Evolutionary conservation across 345 rosid species (phyloP).

Genomic region (Anastatica hierochuntica): DNA sequence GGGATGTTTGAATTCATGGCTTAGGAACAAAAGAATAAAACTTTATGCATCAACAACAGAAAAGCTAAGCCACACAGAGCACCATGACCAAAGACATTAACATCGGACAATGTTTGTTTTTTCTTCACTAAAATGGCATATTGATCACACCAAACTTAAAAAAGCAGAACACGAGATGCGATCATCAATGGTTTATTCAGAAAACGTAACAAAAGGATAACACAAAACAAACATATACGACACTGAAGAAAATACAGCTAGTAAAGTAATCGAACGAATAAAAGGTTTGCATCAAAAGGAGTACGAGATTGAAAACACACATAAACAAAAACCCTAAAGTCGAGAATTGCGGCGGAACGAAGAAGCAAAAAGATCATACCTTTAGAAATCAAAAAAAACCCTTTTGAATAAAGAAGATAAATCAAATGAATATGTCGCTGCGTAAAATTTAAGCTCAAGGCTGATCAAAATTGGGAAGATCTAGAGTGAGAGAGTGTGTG

Average conservation of each 20-base stretch:
- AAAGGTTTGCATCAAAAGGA: too few relatives aligned
- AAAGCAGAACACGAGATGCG: background rate
- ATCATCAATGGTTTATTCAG: background rate
- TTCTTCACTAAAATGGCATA: background rate
- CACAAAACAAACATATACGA: background rate
- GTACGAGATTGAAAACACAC: too few relatives aligned
- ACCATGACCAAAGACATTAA: background rate
- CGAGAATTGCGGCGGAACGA: constrained; percentile 8
- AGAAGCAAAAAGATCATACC: constrained; percentile 17
- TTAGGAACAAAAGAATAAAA: background rate
- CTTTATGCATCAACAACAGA: background rate
- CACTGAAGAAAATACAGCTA: background rate
- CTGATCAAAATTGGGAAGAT: constrained; percentile 1
- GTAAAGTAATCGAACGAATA: constrained; percentile 2
- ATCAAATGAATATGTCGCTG: background rate
- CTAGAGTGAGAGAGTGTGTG: background rate
- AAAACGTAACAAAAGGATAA: background rate
- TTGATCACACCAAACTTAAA: background rate
- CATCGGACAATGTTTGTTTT: background rate
- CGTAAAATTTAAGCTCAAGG: background rate
- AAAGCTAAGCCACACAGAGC: background rate
- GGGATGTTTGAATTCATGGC: too few relatives aligned
- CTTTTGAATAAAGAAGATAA: background rate
- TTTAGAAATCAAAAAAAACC: constrained; percentile 8
- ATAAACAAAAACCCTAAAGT: constrained; percentile 3